Percentiles rank a stretch among this genome's conserved stretches.
These are phyloP conservation scores for Macroventuria anomochaeta DNA, from an alignment of 2,329 filamentous ascomycete genomes.

Conservation along the genomic window DNA sequence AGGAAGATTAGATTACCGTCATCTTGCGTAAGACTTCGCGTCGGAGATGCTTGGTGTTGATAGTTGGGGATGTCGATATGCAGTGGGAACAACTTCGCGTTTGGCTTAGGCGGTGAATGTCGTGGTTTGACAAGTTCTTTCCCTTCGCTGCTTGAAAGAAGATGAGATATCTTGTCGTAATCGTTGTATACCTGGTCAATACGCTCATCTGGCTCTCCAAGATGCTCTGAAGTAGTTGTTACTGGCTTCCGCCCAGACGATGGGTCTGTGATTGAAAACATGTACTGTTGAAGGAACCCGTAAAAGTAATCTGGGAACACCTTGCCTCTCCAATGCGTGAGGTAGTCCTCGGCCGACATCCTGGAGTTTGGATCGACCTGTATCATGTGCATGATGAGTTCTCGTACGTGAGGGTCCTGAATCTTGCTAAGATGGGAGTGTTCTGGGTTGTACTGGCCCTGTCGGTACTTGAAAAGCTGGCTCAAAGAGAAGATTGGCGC, in stretches of 20 bases:
- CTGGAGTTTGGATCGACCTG: conserved; percentile 89
- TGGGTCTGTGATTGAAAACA: conserved; percentile 92
- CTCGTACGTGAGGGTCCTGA: conserved; percentile 82
- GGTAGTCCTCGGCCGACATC: conserved; percentile 91
- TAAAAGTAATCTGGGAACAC: conserved; percentile 98
- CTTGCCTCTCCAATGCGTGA: conserved; percentile 89
- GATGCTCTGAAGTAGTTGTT: conserved; percentile 71
- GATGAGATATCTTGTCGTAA: conserved; percentile 97
- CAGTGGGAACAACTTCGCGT: conserved; percentile 74
- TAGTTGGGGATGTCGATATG: conserved; percentile 87
- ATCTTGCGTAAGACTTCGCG: conserved; percentile 70
- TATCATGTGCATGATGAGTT: conserved; percentile 95
- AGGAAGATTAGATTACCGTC: conserved; percentile 94
- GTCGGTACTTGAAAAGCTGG: conserved; percentile 92
- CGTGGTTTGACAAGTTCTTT: conserved; percentile 47
- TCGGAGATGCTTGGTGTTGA: conserved; percentile 70
- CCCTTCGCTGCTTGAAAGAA: conserved; percentile 75
- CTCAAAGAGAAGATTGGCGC: conserved; percentile 96
- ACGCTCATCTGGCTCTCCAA: conserved; percentile 88
- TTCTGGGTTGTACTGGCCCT: conserved; percentile 88
- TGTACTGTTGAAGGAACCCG: conserved; percentile 95
- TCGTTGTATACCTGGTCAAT: conserved; percentile 93
- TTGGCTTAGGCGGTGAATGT: conserved; percentile 43
- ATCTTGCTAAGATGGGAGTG: conserved; percentile 84
- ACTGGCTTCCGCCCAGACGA: conserved; percentile 77